phyloP scores from a whole-genome alignment of 108 stramenopile species.

The Seminavis robusta region DNA sequence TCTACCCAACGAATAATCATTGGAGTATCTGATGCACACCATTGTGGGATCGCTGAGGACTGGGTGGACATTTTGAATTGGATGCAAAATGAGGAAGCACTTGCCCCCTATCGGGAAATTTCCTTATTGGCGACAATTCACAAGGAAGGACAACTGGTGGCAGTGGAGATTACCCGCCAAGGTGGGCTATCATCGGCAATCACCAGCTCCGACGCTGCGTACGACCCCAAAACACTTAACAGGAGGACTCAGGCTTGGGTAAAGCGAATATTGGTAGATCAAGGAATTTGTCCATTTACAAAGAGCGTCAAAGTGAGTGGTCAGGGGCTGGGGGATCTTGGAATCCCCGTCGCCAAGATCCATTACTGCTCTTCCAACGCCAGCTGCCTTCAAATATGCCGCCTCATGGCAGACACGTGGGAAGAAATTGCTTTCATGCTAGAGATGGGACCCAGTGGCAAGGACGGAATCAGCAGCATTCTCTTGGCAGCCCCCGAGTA shows the following conservation, averaged over 20 bases:
- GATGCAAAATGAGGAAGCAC: not conserved
- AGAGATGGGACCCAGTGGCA: conserved; percentile 54
- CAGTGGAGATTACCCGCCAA: not conserved
- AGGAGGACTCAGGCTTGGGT: conserved; percentile 72
- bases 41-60: not conserved
- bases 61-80: not conserved
- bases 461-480: conserved; percentile 60
- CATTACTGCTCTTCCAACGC: conserved; percentile 57
- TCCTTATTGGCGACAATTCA: not conserved
- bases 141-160: not conserved
- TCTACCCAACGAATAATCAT: too few species aligned
- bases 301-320: conserved; percentile 59
- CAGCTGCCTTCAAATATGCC: conserved; percentile 16
- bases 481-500: conserved; percentile 72
- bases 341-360: conserved; percentile 63
- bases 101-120: not conserved
- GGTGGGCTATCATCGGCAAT: not conserved
- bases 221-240: conserved; percentile 32
- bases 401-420: conserved; percentile 70
- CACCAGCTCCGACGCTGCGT: conserved; percentile 9
- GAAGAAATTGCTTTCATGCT: conserved; percentile 65
- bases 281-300: conserved; percentile 77
- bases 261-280: conserved; percentile 59
- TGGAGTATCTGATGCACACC: too few species aligned
- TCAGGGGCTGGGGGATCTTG: conserved; percentile 64